Evolutionary conservation across 768 basidiomycete genomes (phyloP).

Genomic region (Pholiota conissans): DNA sequence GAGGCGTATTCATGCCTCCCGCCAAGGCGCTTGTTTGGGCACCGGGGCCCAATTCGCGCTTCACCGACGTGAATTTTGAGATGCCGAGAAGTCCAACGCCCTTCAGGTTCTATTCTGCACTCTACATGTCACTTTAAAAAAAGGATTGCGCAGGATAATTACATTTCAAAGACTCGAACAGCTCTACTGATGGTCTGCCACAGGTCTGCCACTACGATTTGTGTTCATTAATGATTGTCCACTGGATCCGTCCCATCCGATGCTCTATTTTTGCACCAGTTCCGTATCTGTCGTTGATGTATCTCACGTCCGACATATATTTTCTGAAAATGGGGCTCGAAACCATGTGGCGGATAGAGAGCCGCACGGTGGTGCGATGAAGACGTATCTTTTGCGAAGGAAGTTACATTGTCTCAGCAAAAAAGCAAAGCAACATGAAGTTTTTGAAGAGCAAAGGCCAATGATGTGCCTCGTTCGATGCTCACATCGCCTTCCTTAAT

Average conservation of each 20-base stretch:
- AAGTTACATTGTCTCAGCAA: neutral
- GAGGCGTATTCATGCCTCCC: neutral
- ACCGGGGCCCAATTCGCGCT: neutral
- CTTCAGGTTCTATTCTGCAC: neutral
- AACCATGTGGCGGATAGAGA: constrained; percentile 1
- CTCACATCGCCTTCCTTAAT: neutral
- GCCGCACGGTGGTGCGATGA: constrained; percentile 4
- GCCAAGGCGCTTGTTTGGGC: constrained; percentile 5
- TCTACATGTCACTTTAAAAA: neutral
- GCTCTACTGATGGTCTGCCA: neutral
- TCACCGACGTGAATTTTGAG: neutral
- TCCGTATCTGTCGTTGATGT: constrained; percentile 2
- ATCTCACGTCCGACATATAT: constrained; percentile 7
- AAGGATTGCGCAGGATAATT: neutral
- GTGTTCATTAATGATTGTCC: neutral
- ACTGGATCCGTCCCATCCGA: neutral
- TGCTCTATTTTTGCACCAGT: neutral
- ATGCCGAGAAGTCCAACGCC: neutral
- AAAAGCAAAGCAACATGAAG: neutral
- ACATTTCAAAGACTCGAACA: neutral
- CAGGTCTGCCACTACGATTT: no score
- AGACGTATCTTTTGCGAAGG: neutral
- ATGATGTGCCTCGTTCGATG: neutral
- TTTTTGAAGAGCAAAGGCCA: neutral
- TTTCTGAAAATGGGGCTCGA: neutral